Conservation (phyloP, 106 monocot genomes). For the Dendrobium chrysotoxum region DNA sequence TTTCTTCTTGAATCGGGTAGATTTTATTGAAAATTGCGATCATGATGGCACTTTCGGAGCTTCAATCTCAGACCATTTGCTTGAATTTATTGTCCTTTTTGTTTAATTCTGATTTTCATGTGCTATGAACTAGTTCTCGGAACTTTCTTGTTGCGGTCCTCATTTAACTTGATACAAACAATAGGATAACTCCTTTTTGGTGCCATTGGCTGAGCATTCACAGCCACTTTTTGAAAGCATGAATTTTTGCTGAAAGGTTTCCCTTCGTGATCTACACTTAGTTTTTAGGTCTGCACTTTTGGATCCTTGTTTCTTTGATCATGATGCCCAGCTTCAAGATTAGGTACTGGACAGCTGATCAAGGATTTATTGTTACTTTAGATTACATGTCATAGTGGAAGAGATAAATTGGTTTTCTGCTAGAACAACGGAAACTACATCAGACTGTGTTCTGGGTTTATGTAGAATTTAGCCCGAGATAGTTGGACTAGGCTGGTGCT, state of each 20-base stretch:
- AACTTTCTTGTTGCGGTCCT: neutral
- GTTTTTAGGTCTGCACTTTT: neutral
- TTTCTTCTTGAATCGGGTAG: neutral
- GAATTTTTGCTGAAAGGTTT: neutral
- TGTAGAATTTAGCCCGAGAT: neutral
- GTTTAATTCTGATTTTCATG: neutral
- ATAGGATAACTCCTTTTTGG: neutral
- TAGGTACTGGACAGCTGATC: neutral
- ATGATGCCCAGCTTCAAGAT: neutral
- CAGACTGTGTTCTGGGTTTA: neutral
- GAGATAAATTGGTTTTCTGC: neutral
- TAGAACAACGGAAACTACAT: neutral
- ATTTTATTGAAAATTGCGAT: neutral
- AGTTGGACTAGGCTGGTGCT: neutral
- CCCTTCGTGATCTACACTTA: neutral
- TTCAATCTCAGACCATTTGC: neutral
- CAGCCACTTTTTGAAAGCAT: neutral
- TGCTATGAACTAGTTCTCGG: neutral
- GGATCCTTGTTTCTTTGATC: neutral
- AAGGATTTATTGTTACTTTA: neutral
- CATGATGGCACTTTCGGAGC: neutral
- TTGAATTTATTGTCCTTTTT: neutral
- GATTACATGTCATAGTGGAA: neutral
- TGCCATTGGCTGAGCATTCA: neutral
- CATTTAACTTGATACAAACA: neutral